These are phyloP conservation scores for Fallopia convolvulus DNA, from an alignment of 148 eudicot species.

Conservation along the genomic window DNA sequence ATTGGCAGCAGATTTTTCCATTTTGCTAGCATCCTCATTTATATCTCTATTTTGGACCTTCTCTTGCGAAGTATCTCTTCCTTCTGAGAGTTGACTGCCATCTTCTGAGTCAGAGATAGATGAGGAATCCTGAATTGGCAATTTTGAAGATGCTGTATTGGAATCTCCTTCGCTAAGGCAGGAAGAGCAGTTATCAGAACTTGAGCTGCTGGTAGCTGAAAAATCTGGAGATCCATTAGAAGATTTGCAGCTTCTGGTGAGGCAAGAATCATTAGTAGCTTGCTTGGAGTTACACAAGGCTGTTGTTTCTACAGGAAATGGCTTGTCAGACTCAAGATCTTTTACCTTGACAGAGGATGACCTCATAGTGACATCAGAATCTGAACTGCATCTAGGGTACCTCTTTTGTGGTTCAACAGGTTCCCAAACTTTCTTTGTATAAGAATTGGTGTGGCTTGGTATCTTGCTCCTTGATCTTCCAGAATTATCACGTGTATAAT, in stretches of 20 bases:
- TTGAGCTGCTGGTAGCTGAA: conserved; percentile 53
- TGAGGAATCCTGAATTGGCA: conserved; percentile 53
- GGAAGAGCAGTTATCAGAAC: conserved; percentile 87
- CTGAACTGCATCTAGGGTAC: conserved; percentile 58
- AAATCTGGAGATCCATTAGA: conserved; percentile 32
- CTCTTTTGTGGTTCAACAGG: conserved; percentile 79
- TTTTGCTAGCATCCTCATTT: conserved; percentile 23
- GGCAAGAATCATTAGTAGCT: conserved; percentile 26
- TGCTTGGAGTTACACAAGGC: conserved; percentile 19
- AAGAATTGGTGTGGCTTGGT: conserved; percentile 28
- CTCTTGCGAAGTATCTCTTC: conserved; percentile 38
- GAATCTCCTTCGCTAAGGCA: conserved; percentile 90
- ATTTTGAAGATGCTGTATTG: conserved; percentile 54
- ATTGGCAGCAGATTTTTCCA: conserved; percentile 14
- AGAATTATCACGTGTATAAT: conserved; percentile 37
- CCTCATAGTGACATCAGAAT: conserved; percentile 57
- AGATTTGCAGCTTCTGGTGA: conserved; percentile 26
- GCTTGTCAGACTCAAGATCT: conserved; percentile 26
- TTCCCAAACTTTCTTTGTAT: conserved; percentile 86
- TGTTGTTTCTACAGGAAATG: neutral
- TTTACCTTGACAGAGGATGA: conserved; percentile 37
- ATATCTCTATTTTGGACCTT: conserved; percentile 15
- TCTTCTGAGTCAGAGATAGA: conserved; percentile 86
- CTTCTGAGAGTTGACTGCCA: conserved; percentile 54
- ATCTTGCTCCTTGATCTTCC: conserved; percentile 56